Evolutionary conservation across 2,329 filamentous ascomycete species (phyloP).

Genomic region (Geosmithia putterillii): DNA sequence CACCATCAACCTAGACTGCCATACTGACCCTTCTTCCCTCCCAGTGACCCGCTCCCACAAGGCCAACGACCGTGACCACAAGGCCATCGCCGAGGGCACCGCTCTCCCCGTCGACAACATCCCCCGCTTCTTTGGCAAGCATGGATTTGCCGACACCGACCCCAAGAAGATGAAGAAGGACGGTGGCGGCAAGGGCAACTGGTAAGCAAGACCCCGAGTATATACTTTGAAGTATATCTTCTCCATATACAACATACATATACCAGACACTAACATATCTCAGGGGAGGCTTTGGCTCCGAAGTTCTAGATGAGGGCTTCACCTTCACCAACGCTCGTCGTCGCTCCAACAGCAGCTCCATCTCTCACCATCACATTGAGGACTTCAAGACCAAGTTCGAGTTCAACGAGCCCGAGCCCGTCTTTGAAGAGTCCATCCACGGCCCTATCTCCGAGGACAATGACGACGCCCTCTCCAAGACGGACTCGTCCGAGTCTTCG

Average conservation of each 20-base stretch:
- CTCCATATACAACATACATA: neutral
- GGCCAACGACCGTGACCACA: constrained; percentile 85
- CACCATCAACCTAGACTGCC: neutral
- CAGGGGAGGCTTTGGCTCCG: constrained; percentile 76
- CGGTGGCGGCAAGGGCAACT: constrained; percentile 84
- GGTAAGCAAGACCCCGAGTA: constrained; percentile 57
- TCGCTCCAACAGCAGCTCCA: constrained; percentile 86
- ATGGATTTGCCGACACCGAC: constrained; percentile 66
- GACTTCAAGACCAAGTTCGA: constrained; percentile 98
- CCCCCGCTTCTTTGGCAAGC: constrained; percentile 88
- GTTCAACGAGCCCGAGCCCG: constrained; percentile 73
- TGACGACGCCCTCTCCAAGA: constrained; percentile 40
- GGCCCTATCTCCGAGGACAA: constrained; percentile 44
- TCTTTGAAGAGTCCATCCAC: constrained; percentile 80
- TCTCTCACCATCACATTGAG: constrained; percentile 53
- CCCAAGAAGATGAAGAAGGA: constrained; percentile 97
- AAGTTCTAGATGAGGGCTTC: constrained; percentile 74
- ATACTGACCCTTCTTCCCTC: constrained; percentile 2
- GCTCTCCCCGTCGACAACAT: constrained; percentile 58
- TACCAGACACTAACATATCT: neutral
- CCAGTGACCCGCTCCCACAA: constrained; percentile 97
- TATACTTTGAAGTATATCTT: constrained; percentile 3
- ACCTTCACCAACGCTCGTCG: constrained; percentile 76
- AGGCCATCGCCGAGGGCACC: constrained; percentile 62
- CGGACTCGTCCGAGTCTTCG: constrained; percentile 38